These are phyloP conservation scores for Cryptomeria japonica DNA, from an alignment of 75 land plant genomes.

Conservation along the genomic window DNA sequence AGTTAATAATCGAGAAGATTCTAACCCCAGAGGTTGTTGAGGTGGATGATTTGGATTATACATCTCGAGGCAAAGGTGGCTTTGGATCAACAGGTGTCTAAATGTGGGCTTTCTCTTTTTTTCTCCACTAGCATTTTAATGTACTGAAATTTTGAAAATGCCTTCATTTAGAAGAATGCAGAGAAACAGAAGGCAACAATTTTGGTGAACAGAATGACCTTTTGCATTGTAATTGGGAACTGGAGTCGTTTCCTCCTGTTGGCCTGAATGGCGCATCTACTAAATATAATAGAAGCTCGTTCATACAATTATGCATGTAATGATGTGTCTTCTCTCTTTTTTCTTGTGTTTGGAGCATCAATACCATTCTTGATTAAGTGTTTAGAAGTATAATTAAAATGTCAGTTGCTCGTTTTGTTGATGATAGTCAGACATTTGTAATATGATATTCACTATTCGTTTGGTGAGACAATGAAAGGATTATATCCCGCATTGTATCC, in stretches of 20 bases:
- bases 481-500: no score
- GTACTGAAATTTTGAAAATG: not conserved
- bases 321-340: not conserved
- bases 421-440: no score
- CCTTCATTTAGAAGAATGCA: not conserved
- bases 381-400: no score
- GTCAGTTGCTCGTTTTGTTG: not conserved
- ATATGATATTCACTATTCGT: not conserved
- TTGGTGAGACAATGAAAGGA: no score
- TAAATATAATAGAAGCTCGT: not conserved
- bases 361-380: not conserved
- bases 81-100: slow-evolving; percentile 92
- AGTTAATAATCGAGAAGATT: slow-evolving; percentile 81
- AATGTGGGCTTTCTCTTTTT: not conserved
- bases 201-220: no score
- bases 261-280: not conserved
- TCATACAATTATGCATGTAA: not conserved
- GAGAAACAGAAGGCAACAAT: no score
- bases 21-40: slow-evolving; percentile 76
- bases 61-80: slow-evolving; percentile 76
- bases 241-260: not conserved
- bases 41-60: slow-evolving; percentile 78
- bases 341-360: not conserved
- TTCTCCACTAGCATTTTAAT: not conserved
- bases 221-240: no score